Conservation (phyloP, 257 asterid species). For the Penstemon newberryi region DNA sequence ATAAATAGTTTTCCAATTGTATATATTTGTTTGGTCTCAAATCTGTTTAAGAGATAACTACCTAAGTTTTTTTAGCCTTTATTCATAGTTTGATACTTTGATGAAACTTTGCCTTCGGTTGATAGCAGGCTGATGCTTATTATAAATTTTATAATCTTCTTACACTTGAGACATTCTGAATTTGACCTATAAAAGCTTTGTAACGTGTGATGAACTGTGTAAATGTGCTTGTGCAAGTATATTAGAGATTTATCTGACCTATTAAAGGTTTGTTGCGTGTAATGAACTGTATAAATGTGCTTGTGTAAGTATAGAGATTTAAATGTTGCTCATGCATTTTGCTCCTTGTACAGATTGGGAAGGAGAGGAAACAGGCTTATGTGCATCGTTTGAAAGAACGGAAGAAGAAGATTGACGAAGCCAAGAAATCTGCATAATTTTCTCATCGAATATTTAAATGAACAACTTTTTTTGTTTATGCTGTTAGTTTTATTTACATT, state of each 20-base stretch:
- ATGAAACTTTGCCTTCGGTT: not conserved
- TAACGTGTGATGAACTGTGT: too few relatives aligned
- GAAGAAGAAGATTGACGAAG: constrained; percentile 48
- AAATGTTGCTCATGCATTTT: not conserved
- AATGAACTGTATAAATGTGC: not conserved
- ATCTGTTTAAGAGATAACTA: not conserved
- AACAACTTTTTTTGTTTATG: too few relatives aligned
- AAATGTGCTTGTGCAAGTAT: too few relatives aligned
- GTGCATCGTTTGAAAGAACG: constrained; percentile 44
- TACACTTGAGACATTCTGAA: not conserved
- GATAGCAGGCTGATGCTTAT: not conserved
- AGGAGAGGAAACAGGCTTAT: constrained; percentile 38
- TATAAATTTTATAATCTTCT: not conserved
- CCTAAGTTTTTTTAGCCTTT: not conserved
- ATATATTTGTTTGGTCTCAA: not conserved
- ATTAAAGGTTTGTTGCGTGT: not conserved
- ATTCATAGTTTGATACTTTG: not conserved
- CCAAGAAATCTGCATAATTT: constrained; percentile 35
- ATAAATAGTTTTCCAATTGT: not conserved
- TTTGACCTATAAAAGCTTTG: too few relatives aligned
- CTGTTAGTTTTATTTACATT: too few relatives aligned
- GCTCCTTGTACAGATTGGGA: constrained; percentile 52
- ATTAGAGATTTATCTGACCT: not conserved
- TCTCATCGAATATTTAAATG: too few relatives aligned
- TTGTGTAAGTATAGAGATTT: not conserved